Evolutionary conservation across 306 rosid species (phyloP), one percentile per base, ranked within the genome.

Genomic region (Arachis stenosperma): DNA sequence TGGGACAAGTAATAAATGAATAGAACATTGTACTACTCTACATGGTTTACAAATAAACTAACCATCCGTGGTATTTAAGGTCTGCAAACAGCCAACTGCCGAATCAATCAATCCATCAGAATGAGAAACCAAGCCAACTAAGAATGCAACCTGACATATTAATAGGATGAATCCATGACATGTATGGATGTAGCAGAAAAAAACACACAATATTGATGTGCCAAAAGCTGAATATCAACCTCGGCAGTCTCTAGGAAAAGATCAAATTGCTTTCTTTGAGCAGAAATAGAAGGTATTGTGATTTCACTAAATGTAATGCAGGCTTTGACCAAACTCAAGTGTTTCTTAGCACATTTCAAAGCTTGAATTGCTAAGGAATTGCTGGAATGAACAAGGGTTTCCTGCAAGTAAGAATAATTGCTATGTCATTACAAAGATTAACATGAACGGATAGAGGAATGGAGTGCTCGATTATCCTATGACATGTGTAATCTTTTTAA

Each of bases 241-340:
- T 91, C 98, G 13, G 96, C 90, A 40, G 98, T 91, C 88, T 93
- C 98, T 15, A 93, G 84, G 78, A 86, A 87, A 70, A 93, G 92
- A 81, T 91, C 90, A 75, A 93, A 81, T 85, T 86, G 90, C 82
- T 83, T 84, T 51, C 47, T 84, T 57, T 40, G 89, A 75, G 81
- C 47, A 69, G 87, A 82, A 79, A 93, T 78, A 56, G 98, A 90
- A 61, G 97, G 98, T 78, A 91, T 79, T 60, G 97, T 93, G 81
- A 89, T 92, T 84, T 93, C 98, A 41, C 88, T 86, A 86, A 89
- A 93, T n/a, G 94, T 87, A 59, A 93, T 55, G 71, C 98, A 93
- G 47, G 98, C 84, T 79, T 88, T 93, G 75, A 93, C 69, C 75
- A 93, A 89, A 81, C 61, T 80, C 39, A 36, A 67, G 81, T 85